Conservation (phyloP, 1,284 basidiomycete genomes). For the Ustilago esculenta region DNA sequence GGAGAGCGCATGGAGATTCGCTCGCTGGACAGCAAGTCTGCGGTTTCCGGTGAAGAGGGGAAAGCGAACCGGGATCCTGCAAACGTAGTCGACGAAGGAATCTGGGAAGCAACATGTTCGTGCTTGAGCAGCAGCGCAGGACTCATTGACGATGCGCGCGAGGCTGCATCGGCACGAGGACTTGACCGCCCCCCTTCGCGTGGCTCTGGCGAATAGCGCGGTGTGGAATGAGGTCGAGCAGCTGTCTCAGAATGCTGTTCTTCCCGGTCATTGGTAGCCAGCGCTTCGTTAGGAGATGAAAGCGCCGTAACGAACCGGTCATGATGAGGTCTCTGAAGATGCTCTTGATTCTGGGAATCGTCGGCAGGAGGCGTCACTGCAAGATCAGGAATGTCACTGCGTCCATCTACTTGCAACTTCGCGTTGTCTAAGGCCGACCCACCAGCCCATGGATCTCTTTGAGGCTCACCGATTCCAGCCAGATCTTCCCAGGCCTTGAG, state of each 20-base stretch:
- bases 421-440: too few relatives aligned
- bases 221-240: too few relatives aligned
- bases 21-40: background rate
- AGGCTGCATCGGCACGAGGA: background rate
- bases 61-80: slow-evolving; percentile 1
- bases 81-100: background rate
- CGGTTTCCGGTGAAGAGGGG: background rate
- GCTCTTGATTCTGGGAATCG: background rate
- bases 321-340: slow-evolving; percentile 1
- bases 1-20: slow-evolving; percentile 3
- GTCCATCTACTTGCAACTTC: background rate
- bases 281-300: background rate
- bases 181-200: background rate
- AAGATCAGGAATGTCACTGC: background rate
- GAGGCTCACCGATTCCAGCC: background rate
- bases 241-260: too few relatives aligned
- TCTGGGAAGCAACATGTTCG: slow-evolving; percentile 6
- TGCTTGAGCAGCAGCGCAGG: slow-evolving; percentile 13
- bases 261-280: too few relatives aligned
- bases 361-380: background rate
- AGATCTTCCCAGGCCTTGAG: slow-evolving; percentile 19
- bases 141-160: slow-evolving; percentile 13
- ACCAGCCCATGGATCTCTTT: too few relatives aligned
- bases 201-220: too few relatives aligned
- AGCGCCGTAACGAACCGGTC: slow-evolving; percentile 16